Percentiles rank a stretch among this genome's conserved stretches.
These are phyloP conservation scores for Cenococcum geophilum DNA, from an alignment of 495 filamentous ascomycete species.

Conservation along the genomic window DNA sequence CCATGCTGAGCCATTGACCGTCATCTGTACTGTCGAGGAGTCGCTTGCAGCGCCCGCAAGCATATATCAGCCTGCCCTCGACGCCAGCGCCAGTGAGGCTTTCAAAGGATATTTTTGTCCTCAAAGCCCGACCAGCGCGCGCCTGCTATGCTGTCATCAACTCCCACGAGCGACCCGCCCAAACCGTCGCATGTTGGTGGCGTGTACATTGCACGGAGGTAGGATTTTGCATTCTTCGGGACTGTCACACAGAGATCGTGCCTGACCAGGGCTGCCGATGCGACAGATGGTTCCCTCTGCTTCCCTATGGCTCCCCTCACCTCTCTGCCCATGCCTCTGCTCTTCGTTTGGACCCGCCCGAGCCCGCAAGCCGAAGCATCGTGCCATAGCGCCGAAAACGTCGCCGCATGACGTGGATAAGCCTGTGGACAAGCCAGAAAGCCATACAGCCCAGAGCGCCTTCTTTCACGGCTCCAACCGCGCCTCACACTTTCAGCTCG, in stretches of 20 bases:
- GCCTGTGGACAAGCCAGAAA: neutral
- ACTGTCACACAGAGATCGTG: constrained; percentile 19
- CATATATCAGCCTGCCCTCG: neutral
- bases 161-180: too few relatives aligned
- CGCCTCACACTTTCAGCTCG: too few relatives aligned
- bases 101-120: neutral
- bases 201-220: neutral
- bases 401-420: constrained; percentile 5
- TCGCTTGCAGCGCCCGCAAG: neutral
- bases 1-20: neutral
- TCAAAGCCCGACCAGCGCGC: neutral
- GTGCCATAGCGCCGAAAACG: neutral
- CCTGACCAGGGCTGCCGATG: constrained; percentile 9
- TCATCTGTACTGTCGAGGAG: too few relatives aligned
- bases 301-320: neutral
- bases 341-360: neutral
- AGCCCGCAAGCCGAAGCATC: neutral
- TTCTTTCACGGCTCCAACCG: too few relatives aligned
- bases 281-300: constrained; percentile 1
- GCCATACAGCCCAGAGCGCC: too few relatives aligned
- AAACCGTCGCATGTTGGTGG: neutral
- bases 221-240: neutral
- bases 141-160: neutral
- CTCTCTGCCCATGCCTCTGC: neutral
- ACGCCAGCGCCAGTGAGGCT: neutral